A percentile compares a stretch with the other conserved stretches of the same genome.
phyloP scores from a whole-genome alignment of 768 basidiomycete genomes.

The Dictyophora rubrovolvata region DNA sequence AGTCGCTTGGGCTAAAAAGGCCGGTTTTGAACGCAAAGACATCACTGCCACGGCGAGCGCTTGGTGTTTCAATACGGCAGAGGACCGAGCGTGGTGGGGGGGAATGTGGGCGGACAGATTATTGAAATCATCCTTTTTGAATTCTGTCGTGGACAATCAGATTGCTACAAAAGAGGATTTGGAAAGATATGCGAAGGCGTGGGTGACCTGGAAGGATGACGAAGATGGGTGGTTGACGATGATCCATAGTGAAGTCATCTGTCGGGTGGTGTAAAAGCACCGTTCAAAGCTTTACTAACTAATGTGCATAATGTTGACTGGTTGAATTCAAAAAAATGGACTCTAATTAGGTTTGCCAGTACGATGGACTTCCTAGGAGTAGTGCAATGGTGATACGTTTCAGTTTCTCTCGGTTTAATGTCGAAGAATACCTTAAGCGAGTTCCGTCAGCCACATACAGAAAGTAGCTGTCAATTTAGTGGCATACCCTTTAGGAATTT shows the following conservation, averaged over 20 bases:
- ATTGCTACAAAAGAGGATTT: conserved; percentile 17
- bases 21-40: conserved; percentile 22
- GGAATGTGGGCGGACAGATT: conserved; percentile 23
- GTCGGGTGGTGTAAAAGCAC: conserved; percentile 9
- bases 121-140: conserved; percentile 24
- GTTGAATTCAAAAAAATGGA: no score
- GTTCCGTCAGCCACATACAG: no score
- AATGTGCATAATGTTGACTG: no score
- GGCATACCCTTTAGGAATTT: no score
- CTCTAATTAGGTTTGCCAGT: no score
- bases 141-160: conserved; percentile 20
- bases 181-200: conserved; percentile 14
- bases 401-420: no score
- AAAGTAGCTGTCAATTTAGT: no score
- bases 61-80: conserved; percentile 27
- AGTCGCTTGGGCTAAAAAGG: conserved; percentile 27
- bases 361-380: no score
- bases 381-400: no score
- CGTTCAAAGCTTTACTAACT: no score
- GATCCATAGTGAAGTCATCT: conserved; percentile 27
- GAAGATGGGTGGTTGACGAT: conserved; percentile 27
- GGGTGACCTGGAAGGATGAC: conserved; percentile 21
- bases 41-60: conserved; percentile 23
- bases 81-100: conserved; percentile 31
- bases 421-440: no score